A percentile compares a stretch with the other conserved stretches of the same genome.
These are phyloP conservation scores for Cryptosporidium ryanae DNA, from an alignment of 169 alveolate genomes.

Conservation along the genomic window DNA sequence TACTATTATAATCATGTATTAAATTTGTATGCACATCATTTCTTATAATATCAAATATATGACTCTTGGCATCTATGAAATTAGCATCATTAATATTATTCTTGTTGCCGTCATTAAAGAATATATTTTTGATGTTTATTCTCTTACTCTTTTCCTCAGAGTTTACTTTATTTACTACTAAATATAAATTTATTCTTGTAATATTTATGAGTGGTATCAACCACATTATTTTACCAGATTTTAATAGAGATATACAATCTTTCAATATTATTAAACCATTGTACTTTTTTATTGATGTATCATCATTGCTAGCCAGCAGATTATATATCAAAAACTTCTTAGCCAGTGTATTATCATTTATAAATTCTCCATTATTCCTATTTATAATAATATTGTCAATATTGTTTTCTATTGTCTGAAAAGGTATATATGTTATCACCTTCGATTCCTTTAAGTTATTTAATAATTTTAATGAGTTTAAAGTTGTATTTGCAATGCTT, in stretches of 20 bases:
- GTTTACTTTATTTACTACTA: constrained; percentile 10
- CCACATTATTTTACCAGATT: constrained; percentile 42
- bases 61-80: constrained; percentile 20
- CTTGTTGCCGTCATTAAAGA: too few species aligned
- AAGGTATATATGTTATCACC: constrained; percentile 15
- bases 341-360: neutral
- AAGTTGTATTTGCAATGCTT: constrained; percentile 21
- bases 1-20: neutral
- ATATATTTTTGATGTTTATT: neutral
- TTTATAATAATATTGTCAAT: constrained; percentile 14
- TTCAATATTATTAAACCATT: constrained; percentile 33
- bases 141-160: constrained; percentile 14
- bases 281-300: neutral
- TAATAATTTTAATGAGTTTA: constrained; percentile 19
- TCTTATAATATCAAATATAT: constrained; percentile 16
- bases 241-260: constrained; percentile 27
- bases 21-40: neutral
- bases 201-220: constrained; percentile 23
- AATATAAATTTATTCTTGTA: constrained; percentile 21
- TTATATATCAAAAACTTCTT: constrained; percentile 47
- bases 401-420: constrained; percentile 12
- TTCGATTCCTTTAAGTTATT: constrained; percentile 23
- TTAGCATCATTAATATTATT: neutral
- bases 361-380: neutral
- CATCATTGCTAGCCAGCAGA: constrained; percentile 9